These are phyloP conservation scores for Collybia nuda DNA, from an alignment of 768 basidiomycete species.

Conservation along the genomic window DNA sequence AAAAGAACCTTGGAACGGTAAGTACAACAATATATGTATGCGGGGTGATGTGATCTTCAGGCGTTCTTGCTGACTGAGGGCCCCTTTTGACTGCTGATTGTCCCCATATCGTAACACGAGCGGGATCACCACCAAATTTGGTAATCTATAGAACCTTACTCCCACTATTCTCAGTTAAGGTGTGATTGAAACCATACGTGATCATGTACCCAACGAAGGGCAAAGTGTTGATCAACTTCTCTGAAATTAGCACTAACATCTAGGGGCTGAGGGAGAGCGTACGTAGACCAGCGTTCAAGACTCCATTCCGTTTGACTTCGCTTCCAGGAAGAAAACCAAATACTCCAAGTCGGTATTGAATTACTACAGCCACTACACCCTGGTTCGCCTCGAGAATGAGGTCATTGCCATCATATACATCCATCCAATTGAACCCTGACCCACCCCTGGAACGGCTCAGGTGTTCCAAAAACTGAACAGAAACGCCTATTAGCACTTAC, in stretches of 20 bases:
- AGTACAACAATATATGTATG: too few relatives aligned
- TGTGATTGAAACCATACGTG: constrained; percentile 26
- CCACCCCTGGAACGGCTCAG: constrained; percentile 21
- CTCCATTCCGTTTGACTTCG: constrained; percentile 39
- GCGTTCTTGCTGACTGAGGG: background rate
- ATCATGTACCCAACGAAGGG: constrained; percentile 43
- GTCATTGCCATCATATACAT: constrained; percentile 22
- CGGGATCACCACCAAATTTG: constrained; percentile 58
- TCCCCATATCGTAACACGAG: constrained; percentile 51
- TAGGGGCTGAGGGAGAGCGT: constrained; percentile 10
- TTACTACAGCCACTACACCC: constrained; percentile 33
- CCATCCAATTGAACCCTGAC: constrained; percentile 24
- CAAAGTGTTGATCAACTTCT: constrained; percentile 43
- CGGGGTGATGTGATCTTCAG: too few relatives aligned
- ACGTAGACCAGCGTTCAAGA: constrained; percentile 49
- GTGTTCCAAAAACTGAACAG: too few relatives aligned
- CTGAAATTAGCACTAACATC: background rate
- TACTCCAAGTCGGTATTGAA: constrained; percentile 44
- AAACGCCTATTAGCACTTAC: constrained; percentile 11
- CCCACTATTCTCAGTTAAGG: background rate
- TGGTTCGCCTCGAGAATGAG: constrained; percentile 31
- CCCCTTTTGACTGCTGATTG: constrained; percentile 46
- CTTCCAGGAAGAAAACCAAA: constrained; percentile 49
- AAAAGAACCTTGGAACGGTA: too few relatives aligned
- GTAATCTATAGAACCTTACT: constrained; percentile 30